Evolutionary conservation across 208 protist species (phyloP).

Genomic region (Naegleria lovaniensis): DNA sequence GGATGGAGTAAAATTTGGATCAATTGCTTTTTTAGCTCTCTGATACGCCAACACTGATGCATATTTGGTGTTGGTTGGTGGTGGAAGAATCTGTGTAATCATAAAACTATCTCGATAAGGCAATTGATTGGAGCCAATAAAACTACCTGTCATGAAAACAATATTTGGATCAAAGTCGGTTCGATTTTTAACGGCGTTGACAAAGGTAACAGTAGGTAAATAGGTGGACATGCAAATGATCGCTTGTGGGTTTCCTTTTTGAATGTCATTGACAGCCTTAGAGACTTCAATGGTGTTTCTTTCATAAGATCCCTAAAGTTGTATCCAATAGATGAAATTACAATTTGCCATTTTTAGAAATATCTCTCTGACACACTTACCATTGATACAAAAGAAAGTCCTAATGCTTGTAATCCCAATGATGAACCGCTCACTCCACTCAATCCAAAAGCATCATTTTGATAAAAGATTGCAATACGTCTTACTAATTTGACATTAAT

Average conservation of each 20-base stretch:
- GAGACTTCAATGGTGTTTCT: neutral
- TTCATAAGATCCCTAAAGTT: neutral
- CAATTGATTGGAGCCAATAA: neutral
- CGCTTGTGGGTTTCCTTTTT: neutral
- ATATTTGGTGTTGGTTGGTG: neutral
- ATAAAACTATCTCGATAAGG: neutral
- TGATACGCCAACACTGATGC: neutral
- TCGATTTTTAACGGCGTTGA: neutral
- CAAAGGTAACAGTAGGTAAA: neutral
- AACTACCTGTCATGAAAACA: neutral
- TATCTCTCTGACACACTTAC: neutral
- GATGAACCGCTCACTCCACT: neutral
- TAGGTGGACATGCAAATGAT: neutral
- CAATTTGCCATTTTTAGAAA: too few relatives aligned
- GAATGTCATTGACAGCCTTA: neutral
- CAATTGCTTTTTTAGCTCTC: neutral
- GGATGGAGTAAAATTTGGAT: neutral
- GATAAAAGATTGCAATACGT: slow-evolving; percentile 20
- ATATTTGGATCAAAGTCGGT: neutral
- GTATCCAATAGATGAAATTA: too few relatives aligned
- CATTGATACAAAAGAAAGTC: neutral
- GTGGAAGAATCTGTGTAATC: neutral
- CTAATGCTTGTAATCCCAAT: neutral
- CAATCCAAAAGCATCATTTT: neutral
- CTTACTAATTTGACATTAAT: neutral